Percentiles rank a stretch among this genome's conserved stretches.
These are phyloP conservation scores for Nepenthes alata DNA, from an alignment of 179 eudicot species.

Conservation along the genomic window DNA sequence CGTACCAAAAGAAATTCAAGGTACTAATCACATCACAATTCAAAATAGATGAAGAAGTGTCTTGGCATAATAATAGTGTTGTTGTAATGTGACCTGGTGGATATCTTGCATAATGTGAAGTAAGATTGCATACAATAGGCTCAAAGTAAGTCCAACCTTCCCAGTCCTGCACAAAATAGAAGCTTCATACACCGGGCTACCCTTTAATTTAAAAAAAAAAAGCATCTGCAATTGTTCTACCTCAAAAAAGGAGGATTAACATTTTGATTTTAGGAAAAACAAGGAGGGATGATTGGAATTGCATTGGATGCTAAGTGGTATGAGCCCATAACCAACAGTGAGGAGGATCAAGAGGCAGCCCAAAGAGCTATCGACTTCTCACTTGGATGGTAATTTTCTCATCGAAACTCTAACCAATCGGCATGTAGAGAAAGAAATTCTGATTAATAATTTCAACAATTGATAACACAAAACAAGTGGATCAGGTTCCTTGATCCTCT, in stretches of 20 bases:
- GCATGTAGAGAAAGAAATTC: too few relatives aligned
- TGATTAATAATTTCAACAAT: not conserved
- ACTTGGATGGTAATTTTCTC: conserved; percentile 60
- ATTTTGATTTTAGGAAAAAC: conserved; percentile 35
- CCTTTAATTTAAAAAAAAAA: not conserved
- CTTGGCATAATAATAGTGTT: too few relatives aligned
- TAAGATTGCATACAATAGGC: too few relatives aligned
- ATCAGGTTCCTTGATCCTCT: conserved; percentile 94
- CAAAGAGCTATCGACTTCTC: conserved; percentile 71
- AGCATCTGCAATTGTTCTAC: not conserved
- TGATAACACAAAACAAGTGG: conserved; percentile 11
- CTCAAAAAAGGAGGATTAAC: not conserved
- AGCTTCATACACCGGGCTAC: too few relatives aligned
- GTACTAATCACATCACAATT: conserved; percentile 17
- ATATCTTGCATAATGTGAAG: too few relatives aligned
- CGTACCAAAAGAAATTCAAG: conserved; percentile 62
- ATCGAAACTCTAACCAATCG: not conserved
- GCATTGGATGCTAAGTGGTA: conserved; percentile 85
- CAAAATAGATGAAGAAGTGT: too few relatives aligned
- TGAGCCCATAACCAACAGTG: conserved; percentile 55
- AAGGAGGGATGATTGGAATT: conserved; percentile 75
- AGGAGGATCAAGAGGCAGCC: conserved; percentile 81
- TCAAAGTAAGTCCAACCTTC: too few relatives aligned
- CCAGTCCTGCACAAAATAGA: too few relatives aligned
- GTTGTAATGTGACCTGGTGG: too few relatives aligned